These are phyloP conservation scores for Phytopythium cucurbitacearum DNA, from an alignment of 352 stramenopile genomes.

Conservation along the genomic window DNA sequence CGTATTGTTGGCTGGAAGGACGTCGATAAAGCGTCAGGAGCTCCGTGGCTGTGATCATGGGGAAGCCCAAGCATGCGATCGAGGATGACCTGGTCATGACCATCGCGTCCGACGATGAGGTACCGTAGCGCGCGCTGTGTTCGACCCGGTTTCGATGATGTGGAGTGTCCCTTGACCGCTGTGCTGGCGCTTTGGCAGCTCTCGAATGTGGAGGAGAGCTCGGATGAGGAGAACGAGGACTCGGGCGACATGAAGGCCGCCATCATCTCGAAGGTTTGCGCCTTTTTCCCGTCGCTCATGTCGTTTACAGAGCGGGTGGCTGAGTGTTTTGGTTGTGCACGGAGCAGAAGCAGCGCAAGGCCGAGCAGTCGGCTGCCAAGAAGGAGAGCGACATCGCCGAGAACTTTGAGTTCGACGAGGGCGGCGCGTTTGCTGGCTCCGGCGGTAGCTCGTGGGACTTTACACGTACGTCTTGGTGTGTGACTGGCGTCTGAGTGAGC, in stretches of 20 bases:
- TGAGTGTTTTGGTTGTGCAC: conserved; percentile 3
- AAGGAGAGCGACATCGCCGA: conserved; percentile 70
- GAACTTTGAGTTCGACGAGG: conserved; percentile 85
- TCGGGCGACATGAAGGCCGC: conserved; percentile 41
- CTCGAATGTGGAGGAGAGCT: conserved; percentile 68
- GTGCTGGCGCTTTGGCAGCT: conserved; percentile 18
- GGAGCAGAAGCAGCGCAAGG: conserved; percentile 37
- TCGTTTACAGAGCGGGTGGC: background rate
- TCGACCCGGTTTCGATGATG: background rate
- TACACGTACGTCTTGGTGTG: conserved; percentile 35
- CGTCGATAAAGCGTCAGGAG: background rate
- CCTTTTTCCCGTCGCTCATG: background rate
- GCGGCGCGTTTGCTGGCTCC: conserved; percentile 35
- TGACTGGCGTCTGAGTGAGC: background rate
- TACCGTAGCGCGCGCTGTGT: conserved; percentile 3
- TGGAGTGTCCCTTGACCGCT: background rate
- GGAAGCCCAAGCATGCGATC: conserved; percentile 24
- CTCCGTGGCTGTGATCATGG: conserved; percentile 24
- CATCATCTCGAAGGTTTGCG: conserved; percentile 59
- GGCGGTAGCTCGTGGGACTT: conserved; percentile 84
- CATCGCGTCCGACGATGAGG: conserved; percentile 85
- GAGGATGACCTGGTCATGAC: conserved; percentile 85
- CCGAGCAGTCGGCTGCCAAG: conserved; percentile 28
- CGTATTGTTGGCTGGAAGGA: conserved; percentile 6
- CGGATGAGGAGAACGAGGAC: conserved; percentile 43